Percentiles rank a stretch among this genome's conserved stretches.
Evolutionary conservation across 495 filamentous ascomycete genomes (phyloP).

Genomic region (Xylaria sp.): DNA sequence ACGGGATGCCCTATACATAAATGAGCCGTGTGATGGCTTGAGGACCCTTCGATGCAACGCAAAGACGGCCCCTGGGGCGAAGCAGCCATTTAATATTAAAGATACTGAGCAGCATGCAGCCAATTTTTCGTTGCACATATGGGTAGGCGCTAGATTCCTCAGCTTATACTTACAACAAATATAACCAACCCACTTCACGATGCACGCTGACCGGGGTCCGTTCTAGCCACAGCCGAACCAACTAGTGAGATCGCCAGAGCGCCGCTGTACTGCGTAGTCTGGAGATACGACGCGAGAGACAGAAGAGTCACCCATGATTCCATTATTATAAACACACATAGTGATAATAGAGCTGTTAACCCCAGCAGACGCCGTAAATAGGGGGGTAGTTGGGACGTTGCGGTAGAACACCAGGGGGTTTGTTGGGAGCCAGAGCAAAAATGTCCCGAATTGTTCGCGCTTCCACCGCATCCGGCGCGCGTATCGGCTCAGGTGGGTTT

Average conservation of each 20-base stretch:
- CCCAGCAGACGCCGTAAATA: not conserved
- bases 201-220: constrained; percentile 27
- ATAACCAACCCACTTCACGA: constrained; percentile 25
- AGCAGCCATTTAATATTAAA: constrained; percentile 23
- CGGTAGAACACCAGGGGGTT: constrained; percentile 10
- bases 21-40: constrained; percentile 13
- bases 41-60: not conserved
- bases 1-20: constrained; percentile 8
- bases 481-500: constrained; percentile 13
- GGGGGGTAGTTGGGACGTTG: constrained; percentile 20
- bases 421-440: not conserved
- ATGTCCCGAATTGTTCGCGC: constrained; percentile 4
- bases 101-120: constrained; percentile 9
- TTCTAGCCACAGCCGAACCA: constrained; percentile 19
- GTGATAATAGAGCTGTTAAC: constrained; percentile 16
- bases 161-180: constrained; percentile 25
- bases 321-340: not conserved
- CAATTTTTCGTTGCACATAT: not conserved
- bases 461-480: not conserved
- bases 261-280: constrained; percentile 6
- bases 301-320: not conserved
- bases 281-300: constrained; percentile 5
- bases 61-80: constrained; percentile 14
- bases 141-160: constrained; percentile 11
- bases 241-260: constrained; percentile 6